These are phyloP conservation scores for Cryoendolithus antarcticus DNA, from an alignment of 2,329 filamentous ascomycete species.

Conservation along the genomic window DNA sequence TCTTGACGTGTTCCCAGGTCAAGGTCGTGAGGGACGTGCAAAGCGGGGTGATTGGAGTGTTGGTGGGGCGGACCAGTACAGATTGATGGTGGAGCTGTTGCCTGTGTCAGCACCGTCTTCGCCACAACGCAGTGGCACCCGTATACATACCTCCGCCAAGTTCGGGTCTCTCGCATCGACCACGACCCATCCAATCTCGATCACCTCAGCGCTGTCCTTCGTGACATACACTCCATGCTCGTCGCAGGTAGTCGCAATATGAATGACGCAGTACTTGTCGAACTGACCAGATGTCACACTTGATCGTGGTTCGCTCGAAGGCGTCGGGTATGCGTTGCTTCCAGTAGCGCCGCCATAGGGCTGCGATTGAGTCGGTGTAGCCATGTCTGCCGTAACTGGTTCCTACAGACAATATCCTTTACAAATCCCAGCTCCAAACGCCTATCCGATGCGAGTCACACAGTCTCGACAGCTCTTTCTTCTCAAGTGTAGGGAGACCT, in stretches of 20 bases:
- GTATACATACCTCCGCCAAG: slow-evolving; percentile 20
- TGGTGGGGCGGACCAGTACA: slow-evolving; percentile 94
- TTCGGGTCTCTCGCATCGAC: slow-evolving; percentile 21
- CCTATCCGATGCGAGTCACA: too few relatives aligned
- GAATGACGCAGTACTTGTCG: slow-evolving; percentile 95
- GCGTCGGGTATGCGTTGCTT: slow-evolving; percentile 10
- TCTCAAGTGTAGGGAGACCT: too few relatives aligned
- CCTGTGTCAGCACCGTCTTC: too few relatives aligned
- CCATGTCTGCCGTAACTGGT: slow-evolving; percentile 11
- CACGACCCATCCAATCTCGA: slow-evolving; percentile 96
- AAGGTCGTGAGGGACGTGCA: slow-evolving; percentile 97
- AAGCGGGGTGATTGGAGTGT: slow-evolving; percentile 94
- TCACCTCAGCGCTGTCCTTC: slow-evolving; percentile 97
- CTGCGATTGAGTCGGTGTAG: slow-evolving; percentile 18
- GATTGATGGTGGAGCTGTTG: slow-evolving; percentile 81
- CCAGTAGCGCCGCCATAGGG: slow-evolving; percentile 7
- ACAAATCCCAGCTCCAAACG: too few relatives aligned
- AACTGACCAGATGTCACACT: slow-evolving; percentile 27
- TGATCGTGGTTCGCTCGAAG: slow-evolving; percentile 18
- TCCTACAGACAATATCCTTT: not conserved
- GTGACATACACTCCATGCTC: slow-evolving; percentile 99
- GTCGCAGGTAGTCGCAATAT: slow-evolving; percentile 97
- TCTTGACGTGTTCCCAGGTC: slow-evolving; percentile 98
- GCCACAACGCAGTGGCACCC: too few relatives aligned
- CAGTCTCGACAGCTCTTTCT: too few relatives aligned